phyloP scores from a whole-genome alignment of 441 rosid species.

The Syzygium syzygioides region DNA sequence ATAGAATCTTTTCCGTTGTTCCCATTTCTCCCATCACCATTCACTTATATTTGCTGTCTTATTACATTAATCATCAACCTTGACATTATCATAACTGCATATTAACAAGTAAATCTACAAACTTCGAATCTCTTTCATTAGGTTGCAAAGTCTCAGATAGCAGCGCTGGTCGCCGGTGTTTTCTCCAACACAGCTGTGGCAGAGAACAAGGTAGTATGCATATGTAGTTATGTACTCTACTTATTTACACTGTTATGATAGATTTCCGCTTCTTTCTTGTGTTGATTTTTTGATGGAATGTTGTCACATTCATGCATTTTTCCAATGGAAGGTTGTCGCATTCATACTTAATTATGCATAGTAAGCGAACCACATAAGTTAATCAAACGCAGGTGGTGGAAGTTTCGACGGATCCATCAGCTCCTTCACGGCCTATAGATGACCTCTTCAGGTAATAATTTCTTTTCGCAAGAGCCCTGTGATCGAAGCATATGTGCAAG shows the following conservation, averaged over 20 bases:
- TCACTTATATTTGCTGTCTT: neutral
- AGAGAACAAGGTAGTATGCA: conserved; percentile 70
- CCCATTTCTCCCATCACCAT: neutral
- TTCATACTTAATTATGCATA: neutral
- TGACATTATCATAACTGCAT: neutral
- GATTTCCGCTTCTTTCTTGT: neutral
- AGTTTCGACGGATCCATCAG: conserved; percentile 68
- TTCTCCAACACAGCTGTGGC: conserved; percentile 75
- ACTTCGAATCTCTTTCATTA: conserved; percentile 6
- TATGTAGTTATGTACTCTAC: neutral
- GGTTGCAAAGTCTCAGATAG: conserved; percentile 76
- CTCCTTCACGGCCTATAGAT: conserved; percentile 44
- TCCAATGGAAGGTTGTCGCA: neutral
- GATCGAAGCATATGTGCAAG: neutral
- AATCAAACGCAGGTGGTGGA: conserved; percentile 55
- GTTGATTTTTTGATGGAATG: neutral
- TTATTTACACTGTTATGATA: neutral
- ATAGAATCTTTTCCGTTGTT: conserved; percentile 27
- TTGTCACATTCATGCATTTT: neutral
- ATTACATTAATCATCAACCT: neutral
- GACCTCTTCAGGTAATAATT: conserved; percentile 78
- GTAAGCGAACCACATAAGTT: too few relatives aligned
- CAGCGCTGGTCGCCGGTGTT: conserved; percentile 74
- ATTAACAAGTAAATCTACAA: neutral
- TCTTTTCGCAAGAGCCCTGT: neutral